A percentile compares a stretch with the other conserved stretches of the same genome.
Conservation (phyloP, 306 rosid species). For the Cucurbita argyrosperma region DNA sequence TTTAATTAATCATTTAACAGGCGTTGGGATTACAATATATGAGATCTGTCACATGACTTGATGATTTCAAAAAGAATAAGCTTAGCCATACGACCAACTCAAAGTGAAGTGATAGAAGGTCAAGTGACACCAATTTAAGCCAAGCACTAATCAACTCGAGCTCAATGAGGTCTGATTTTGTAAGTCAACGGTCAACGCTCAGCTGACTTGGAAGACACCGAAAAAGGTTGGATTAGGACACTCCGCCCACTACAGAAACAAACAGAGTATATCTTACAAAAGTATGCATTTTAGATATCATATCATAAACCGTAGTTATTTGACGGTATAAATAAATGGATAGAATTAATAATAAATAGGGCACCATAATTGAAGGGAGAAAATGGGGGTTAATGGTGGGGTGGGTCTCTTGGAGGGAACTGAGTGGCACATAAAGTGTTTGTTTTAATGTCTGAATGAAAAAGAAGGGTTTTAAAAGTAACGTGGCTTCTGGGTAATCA, state of each 20-base stretch:
- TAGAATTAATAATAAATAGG: neutral
- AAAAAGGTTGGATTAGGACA: too few species aligned
- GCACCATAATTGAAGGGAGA: neutral
- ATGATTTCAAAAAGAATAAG: too few species aligned
- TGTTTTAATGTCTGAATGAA: neutral
- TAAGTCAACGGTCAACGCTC: too few species aligned
- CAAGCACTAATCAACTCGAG: too few species aligned
- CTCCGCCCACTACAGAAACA: too few species aligned
- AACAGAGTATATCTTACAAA: neutral
- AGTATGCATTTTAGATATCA: neutral
- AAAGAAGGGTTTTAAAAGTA: neutral
- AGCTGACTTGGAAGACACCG: too few species aligned
- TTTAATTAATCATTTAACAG: neutral
- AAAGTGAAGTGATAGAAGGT: too few species aligned
- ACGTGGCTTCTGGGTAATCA: neutral
- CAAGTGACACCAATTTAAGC: too few species aligned
- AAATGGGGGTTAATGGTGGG: neutral
- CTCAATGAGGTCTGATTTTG: too few species aligned
- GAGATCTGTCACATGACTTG: too few species aligned
- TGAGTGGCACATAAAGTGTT: neutral
- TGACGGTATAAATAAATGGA: too few species aligned
- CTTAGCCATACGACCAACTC: too few species aligned
- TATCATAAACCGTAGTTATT: neutral
- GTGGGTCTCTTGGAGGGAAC: neutral
- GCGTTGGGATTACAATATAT: neutral